These are phyloP conservation scores for Helminthosporium solani DNA, from an alignment of 2,329 filamentous ascomycete genomes.

Conservation along the genomic window DNA sequence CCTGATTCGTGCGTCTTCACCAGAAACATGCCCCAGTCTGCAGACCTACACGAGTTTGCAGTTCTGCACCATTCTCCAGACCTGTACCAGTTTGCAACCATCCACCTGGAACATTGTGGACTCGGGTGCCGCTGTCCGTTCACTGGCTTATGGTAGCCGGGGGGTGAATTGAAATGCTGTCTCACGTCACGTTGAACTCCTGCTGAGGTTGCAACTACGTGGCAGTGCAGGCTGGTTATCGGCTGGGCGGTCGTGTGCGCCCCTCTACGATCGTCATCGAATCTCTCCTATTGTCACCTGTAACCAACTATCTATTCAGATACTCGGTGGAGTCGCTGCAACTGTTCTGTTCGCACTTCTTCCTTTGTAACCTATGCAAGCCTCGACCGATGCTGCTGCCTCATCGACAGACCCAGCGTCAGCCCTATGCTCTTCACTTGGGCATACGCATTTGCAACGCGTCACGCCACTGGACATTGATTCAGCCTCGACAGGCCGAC, in stretches of 20 bases:
- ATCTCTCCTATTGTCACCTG: neutral
- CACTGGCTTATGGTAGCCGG: neutral
- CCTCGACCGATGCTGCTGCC: neutral
- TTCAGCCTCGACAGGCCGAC: constrained; percentile 4
- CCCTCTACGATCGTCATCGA: neutral
- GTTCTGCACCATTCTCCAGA: too few species aligned
- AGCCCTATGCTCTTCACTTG: neutral
- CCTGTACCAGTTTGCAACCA: too few species aligned
- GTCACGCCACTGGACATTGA: constrained; percentile 1
- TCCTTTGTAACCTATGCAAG: constrained; percentile 1
- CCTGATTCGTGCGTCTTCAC: too few species aligned
- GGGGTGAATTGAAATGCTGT: neutral
- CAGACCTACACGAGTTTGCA: too few species aligned
- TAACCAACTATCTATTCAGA: neutral
- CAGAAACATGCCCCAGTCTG: too few species aligned
- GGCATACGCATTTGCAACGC: neutral
- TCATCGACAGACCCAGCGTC: neutral
- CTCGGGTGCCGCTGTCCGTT: too few species aligned
- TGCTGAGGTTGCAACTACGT: constrained; percentile 1
- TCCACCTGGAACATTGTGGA: too few species aligned
- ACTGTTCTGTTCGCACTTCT: neutral
- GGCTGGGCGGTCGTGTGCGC: neutral
- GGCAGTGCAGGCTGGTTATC: constrained; percentile 1
- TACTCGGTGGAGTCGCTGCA: neutral
- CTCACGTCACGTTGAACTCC: neutral